phyloP scores from a whole-genome alignment of 352 stramenopile species.

The Globisporangium paddicum region DNA sequence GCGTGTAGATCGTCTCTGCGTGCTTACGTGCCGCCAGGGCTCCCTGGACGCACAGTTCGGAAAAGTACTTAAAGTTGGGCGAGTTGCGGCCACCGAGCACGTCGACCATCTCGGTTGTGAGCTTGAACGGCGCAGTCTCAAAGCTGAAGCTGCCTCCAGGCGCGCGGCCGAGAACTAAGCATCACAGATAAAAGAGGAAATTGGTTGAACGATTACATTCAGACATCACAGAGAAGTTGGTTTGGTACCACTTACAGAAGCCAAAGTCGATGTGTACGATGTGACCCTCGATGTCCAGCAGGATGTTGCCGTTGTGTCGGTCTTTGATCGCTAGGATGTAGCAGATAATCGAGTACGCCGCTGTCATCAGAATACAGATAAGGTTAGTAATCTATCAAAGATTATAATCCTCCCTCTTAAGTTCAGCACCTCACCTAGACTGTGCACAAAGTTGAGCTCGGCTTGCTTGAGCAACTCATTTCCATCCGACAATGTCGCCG shows the following conservation, averaged over 20 bases:
- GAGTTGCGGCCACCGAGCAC: constrained; percentile 91
- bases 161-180: constrained; percentile 76
- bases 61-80: constrained; percentile 91
- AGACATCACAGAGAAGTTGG: background rate
- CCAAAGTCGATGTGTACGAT: constrained; percentile 99
- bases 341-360: constrained; percentile 96
- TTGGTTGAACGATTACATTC: background rate
- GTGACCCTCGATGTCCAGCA: constrained; percentile 96
- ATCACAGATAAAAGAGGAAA: background rate
- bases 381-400: background rate
- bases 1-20: constrained; percentile 91
- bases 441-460: constrained; percentile 80
- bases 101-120: constrained; percentile 95
- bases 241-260: constrained; percentile 74
- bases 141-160: constrained; percentile 92
- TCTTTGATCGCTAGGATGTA: constrained; percentile 99
- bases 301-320: constrained; percentile 99
- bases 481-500: background rate
- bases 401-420: too few species aligned
- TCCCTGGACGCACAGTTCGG: constrained; percentile 91
- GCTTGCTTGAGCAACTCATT: constrained; percentile 51
- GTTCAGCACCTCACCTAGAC: constrained; percentile 52
- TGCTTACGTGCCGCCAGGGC: constrained; percentile 91
- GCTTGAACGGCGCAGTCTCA: constrained; percentile 96
- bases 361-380: constrained; percentile 45